Base-by-base conservation (phyloP, 139 green algal species). In the Eudorina sp. region DNA sequence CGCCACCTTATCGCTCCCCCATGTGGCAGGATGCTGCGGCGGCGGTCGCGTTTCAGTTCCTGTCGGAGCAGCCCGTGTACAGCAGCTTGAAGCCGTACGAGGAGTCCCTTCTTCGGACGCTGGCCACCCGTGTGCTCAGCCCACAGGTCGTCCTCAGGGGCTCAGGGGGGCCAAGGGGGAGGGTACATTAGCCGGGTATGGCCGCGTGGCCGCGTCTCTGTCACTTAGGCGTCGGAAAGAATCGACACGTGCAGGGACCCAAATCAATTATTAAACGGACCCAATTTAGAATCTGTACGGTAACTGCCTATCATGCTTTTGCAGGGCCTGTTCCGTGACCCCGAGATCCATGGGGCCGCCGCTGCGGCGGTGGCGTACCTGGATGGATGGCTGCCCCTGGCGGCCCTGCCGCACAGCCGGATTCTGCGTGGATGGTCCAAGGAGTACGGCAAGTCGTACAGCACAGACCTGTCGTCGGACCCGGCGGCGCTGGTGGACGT, bases 11-110 rank as follows among this genome's bases (percentile, higher is more conserved):
- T n/a, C n/a, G n/a, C n/a, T n/a, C n/a, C n/a, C n/a, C n/a, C n/a
- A n/a, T n/a, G n/a, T n/a, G n/a, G n/a, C 80, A 87, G 81, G 81
- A 87, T 19, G 81, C 81, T 1, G 81, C 64, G 11, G 81, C 81
- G 23, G 62, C 81, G 13, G 36, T 16, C 19, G 81, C 81, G 0
- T 41, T 87, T 2, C 41, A n/a, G 40, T 78, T 79, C 64, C 66
- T 87, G 81, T 62, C 64, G 19, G 62, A 68, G 31, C 81, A 87
- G 43, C 81, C 62, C 16, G 6, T 69, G 40, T 87, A 79, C 81
- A 45, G 40, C 31, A 60, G 14, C 62, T 9, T 36, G 16, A 68
- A 68, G 64, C 81, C 81, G 64, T 87, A 87, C 64, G 81, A 87
- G 31, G 40, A 60, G n/a, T 79, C 64, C 14, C 81, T 87, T 0